Base-by-base conservation (phyloP, 2,329 filamentous ascomycete genomes). In the Xylariaceae sp. region DNA sequence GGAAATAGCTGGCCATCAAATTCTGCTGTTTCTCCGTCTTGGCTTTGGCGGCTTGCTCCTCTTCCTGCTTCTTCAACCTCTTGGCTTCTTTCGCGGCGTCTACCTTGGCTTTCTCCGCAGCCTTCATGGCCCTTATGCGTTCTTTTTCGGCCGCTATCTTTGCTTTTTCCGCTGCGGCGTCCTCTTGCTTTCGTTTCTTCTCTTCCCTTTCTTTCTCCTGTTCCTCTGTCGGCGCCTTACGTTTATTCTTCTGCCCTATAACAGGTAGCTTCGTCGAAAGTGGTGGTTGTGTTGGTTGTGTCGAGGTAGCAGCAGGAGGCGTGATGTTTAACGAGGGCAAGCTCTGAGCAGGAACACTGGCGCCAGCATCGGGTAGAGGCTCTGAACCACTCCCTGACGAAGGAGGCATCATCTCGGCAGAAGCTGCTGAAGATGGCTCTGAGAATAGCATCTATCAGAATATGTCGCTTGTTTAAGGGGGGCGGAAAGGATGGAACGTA, bases 141-240 rank as follows among this genome's bases (percentile, higher is more conserved):
- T 63, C 57, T 39, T 58, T 67, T 42, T 65, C 62, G 2, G 62
- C 62, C 2, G 63, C 67, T 5, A 61, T 62, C 45, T 56, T 67
- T 18, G 65, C 57, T 59, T 65, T 66, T 49, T 68, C 62, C 11
- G 65, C 61, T 8, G 80, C 78, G 48, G 82, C 79, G 47, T 65
- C 66, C 4, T 82, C 80, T 67, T 79, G 81, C 64, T 80, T 77
- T 35, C 73, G 73, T 65, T 75, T 78, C 68, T 80, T 81, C 61
- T 76, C 76, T 11, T 76, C 75, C 9, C 73, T 73, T 62, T 80
- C 77, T 51, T 76, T 73, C 39, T 70, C 72, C 47, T 72, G 73
- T 45, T 75, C 72, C 0, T 73, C 75, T 59, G 64, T 60, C 34
- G 71, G 71, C 62, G 73, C 73, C 6, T 54, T 71, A 67, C 74